phyloP scores from a whole-genome alignment of 108 stramenopile genomes.

The Bacterosira constricta region DNA sequence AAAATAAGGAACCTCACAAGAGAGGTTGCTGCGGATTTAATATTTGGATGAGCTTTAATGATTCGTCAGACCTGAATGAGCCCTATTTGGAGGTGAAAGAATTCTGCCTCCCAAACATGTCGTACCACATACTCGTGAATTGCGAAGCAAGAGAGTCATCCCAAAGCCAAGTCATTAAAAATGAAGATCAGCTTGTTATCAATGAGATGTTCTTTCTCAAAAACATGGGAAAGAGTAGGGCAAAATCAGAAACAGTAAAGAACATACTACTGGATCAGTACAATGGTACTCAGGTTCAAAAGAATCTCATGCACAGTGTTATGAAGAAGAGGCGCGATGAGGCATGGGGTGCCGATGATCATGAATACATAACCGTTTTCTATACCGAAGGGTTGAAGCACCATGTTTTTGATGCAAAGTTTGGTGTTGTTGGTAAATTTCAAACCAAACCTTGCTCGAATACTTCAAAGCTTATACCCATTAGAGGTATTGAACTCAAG shows the following conservation, averaged over 20 bases:
- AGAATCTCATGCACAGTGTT: not conserved
- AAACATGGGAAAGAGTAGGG: not conserved
- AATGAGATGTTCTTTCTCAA: not conserved
- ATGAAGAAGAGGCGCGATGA: constrained; percentile 11
- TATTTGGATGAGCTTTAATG: not conserved
- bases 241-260: not conserved
- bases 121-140: not conserved
- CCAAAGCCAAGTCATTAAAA: not conserved
- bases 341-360: constrained; percentile 1
- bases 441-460: not conserved
- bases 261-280: not conserved
- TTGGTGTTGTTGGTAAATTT: constrained; percentile 6
- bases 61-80: not conserved
- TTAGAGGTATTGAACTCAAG: constrained; percentile 4
- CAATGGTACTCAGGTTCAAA: not conserved
- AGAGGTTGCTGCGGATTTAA: constrained; percentile 8
- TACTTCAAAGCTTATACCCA: not conserved
- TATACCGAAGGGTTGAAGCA: not conserved
- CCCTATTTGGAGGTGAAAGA: not conserved
- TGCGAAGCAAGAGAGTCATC: not conserved
- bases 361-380: constrained; percentile 5
- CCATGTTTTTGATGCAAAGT: not conserved
- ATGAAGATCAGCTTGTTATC: not conserved
- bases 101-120: not conserved
- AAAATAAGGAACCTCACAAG: not conserved